Percentiles rank a stretch among this genome's conserved stretches.
These are phyloP conservation scores for Globisporangium emineosum DNA, from an alignment of 352 stramenopile species.

Conservation along the genomic window DNA sequence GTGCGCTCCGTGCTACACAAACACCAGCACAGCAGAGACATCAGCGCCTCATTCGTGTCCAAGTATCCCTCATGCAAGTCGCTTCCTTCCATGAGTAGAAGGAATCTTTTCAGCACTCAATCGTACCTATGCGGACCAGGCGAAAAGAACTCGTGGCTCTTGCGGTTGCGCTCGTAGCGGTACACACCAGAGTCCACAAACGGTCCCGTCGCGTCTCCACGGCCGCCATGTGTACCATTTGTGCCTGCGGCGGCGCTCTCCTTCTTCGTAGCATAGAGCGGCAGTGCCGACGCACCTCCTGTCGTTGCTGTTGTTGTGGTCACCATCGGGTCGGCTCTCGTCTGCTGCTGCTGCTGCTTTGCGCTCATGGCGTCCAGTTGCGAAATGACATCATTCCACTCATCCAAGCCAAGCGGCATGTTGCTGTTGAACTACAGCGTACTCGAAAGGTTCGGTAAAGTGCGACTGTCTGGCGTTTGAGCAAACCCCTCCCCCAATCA, in stretches of 20 bases:
- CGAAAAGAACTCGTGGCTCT: constrained; percentile 77
- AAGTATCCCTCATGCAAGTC: constrained; percentile 5
- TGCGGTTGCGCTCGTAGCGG: constrained; percentile 65
- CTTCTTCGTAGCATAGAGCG: not conserved
- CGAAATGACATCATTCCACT: constrained; percentile 10
- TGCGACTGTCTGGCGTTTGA: constrained; percentile 13
- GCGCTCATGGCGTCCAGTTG: constrained; percentile 11
- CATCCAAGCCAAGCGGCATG: not conserved
- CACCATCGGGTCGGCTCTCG: not conserved
- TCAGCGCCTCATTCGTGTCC: not conserved
- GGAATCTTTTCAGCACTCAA: not conserved
- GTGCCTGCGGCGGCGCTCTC: not conserved
- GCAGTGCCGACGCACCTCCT: not conserved
- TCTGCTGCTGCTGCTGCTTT: constrained; percentile 4
- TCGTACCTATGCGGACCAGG: constrained; percentile 54
- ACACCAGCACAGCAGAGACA: not conserved
- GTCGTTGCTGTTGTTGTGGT: not conserved
- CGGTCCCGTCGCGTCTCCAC: not conserved
- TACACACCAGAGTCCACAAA: constrained; percentile 72
- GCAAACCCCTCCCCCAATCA: not conserved
- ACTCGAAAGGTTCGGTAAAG: constrained; percentile 6
- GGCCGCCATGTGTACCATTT: not conserved
- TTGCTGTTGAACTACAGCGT: constrained; percentile 1
- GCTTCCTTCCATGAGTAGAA: not conserved
- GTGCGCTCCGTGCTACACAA: constrained; percentile 41